Evolutionary conservation across 1,284 basidiomycete genomes (phyloP), one percentile per base, ranked within the genome.

Genomic region (Puccinia hordei): DNA sequence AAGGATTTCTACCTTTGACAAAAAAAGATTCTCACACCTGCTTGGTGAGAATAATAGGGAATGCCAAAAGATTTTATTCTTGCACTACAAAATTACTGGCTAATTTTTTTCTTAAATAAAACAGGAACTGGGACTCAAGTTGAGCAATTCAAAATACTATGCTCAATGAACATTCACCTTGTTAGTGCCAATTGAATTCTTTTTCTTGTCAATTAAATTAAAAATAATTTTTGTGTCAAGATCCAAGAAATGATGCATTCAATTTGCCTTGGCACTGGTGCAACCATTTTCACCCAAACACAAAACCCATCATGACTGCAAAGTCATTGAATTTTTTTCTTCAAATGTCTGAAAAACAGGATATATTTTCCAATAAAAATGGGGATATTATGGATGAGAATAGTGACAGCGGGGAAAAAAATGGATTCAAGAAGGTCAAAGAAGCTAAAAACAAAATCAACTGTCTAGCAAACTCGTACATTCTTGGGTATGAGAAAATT

Each of bases 1-100:
- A 74, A 74, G 55, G 73, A 74, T 35, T 74, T 61, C 38, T 74
- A 74, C n/a, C n/a, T n/a, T n/a, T n/a, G n/a, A n/a, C n/a, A n/a
- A n/a, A n/a, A n/a, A n/a, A n/a, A n/a, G n/a, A n/a, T n/a, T n/a
- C n/a, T n/a, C n/a, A n/a, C n/a, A n/a, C n/a, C n/a, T n/a, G n/a
- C n/a, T n/a, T n/a, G n/a, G n/a, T n/a, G n/a, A n/a, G n/a, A n/a
- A n/a, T n/a, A n/a, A n/a, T n/a, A n/a, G n/a, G n/a, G n/a, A n/a
- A n/a, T n/a, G n/a, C n/a, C n/a, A n/a, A n/a, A n/a, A n/a, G n/a
- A n/a, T n/a, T n/a, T n/a, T n/a, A n/a, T n/a, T 15, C 57, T 74
- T 15, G 57, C 61, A 30, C 41, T 61, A 5, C 55, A 74, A 27
- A 74, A 61, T 19, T 74, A 74, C 24, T 74, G 73, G 73, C 33